Evolutionary conservation across 2,329 filamentous ascomycete genomes (phyloP).

Genomic region (Tolypocladium guangdongense): DNA sequence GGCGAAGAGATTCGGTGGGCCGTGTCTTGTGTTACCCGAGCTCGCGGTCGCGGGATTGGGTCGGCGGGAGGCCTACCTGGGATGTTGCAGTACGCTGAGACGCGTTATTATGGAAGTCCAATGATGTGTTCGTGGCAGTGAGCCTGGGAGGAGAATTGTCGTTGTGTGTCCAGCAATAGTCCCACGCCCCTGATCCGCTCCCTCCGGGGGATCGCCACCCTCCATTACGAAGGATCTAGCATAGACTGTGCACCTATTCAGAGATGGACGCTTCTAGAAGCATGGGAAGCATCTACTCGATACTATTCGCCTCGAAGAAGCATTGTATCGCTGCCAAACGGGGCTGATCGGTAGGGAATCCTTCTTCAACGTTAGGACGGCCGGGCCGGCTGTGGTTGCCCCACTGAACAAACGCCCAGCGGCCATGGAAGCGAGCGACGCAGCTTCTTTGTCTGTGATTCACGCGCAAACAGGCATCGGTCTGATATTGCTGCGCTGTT

Average conservation of each 20-base stretch:
- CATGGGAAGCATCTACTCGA: too few relatives aligned
- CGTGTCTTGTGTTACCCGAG: not conserved
- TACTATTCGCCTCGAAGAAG: too few relatives aligned
- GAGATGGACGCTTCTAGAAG: not conserved
- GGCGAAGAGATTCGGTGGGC: not conserved
- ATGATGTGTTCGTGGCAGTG: not conserved
- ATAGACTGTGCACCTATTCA: too few relatives aligned
- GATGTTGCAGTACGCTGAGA: too few relatives aligned
- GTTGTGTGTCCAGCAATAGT: not conserved
- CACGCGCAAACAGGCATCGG: not conserved
- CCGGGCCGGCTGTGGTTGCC: not conserved
- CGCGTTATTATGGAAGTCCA: not conserved
- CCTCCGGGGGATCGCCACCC: too few relatives aligned
- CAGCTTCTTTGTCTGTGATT: not conserved
- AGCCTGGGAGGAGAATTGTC: not conserved
- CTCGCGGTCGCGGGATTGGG: not conserved
- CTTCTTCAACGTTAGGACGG: not conserved
- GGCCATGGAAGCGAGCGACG: not conserved
- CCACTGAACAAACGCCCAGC: not conserved
- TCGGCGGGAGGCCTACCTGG: not conserved
- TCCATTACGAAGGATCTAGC: not conserved
- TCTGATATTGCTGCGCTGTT: too few relatives aligned
- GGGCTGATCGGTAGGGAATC: not conserved
- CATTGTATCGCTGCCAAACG: too few relatives aligned
- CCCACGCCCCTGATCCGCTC: not conserved